Percentiles rank a stretch among this genome's conserved stretches.
Evolutionary conservation across 1,284 basidiomycete species (phyloP).

Genomic region (Melampsora americana): DNA sequence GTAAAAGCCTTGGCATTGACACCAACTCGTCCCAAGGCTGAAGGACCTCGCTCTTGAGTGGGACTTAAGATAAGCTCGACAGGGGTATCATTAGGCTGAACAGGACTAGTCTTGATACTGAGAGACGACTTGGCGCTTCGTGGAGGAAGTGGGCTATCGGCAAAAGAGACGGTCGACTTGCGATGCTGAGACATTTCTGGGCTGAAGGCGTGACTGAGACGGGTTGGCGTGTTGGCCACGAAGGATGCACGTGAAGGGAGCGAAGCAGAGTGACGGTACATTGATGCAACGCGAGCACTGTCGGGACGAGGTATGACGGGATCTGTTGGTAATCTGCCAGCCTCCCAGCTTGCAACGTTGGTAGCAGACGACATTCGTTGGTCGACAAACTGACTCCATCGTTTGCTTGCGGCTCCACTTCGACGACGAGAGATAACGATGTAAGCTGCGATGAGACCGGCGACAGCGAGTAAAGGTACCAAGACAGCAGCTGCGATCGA

Average conservation of each 20-base stretch:
- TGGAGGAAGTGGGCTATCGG: no score
- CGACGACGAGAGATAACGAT: slow-evolving; percentile 29
- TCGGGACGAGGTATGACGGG: slow-evolving; percentile 2
- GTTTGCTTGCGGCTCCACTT: slow-evolving; percentile 32
- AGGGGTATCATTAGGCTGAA: background rate
- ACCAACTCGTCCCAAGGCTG: background rate
- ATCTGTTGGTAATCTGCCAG: background rate
- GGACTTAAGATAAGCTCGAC: background rate
- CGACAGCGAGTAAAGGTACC: slow-evolving; percentile 22
- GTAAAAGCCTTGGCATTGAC: background rate
- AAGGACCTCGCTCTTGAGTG: background rate
- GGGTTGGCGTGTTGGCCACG: background rate
- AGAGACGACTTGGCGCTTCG: no score
- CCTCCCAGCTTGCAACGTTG: slow-evolving; percentile 13
- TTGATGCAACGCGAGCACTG: slow-evolving; percentile 21
- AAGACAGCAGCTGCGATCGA: slow-evolving; percentile 22
- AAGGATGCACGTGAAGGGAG: background rate
- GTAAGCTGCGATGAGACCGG: slow-evolving; percentile 11
- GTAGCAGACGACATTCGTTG: slow-evolving; percentile 28
- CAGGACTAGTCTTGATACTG: no score
- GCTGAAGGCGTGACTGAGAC: background rate
- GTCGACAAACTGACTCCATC: slow-evolving; percentile 41
- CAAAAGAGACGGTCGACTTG: background rate
- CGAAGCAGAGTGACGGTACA: slow-evolving; percentile 39
- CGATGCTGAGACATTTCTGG: background rate